Conservation (phyloP, 1,284 basidiomycete species). For the Ustilago trichophora region DNA sequence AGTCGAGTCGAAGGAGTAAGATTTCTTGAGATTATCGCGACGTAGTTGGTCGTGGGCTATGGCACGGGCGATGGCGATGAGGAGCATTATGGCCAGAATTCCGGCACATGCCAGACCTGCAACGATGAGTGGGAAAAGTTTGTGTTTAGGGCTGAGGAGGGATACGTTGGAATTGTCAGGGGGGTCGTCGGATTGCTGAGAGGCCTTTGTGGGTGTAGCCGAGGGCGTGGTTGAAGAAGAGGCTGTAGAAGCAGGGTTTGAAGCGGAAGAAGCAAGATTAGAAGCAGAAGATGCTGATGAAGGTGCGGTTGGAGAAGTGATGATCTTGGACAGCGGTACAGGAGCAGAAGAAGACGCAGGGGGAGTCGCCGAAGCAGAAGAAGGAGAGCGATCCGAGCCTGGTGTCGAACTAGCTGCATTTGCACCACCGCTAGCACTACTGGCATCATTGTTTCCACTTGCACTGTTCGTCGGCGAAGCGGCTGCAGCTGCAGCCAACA, state of each 20-base stretch:
- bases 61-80: conserved; percentile 39
- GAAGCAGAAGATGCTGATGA: neutral
- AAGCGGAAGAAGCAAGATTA: neutral
- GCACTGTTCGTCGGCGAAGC: neutral
- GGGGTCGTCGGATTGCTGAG: neutral
- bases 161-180: neutral
- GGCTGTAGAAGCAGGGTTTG: neutral
- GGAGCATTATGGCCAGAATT: conserved; percentile 32
- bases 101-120: conserved; percentile 27
- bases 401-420: neutral
- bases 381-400: conserved; percentile 2
- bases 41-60: conserved; percentile 36
- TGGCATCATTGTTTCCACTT: no score
- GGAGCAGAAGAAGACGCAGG: neutral
- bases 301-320: neutral
- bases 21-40: conserved; percentile 22
- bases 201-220: neutral
- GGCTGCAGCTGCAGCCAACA: conserved; percentile 13
- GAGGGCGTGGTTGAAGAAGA: conserved; percentile 1
- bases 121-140: conserved; percentile 47
- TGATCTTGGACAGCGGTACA: conserved; percentile 6
- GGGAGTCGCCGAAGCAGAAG: neutral
- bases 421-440: no score
- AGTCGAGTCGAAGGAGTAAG: conserved; percentile 14
- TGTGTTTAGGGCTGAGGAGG: conserved; percentile 32